Conservation (phyloP, 2,329 filamentous ascomycete species). For the Stachybotrys chlorohalonatus region DNA sequence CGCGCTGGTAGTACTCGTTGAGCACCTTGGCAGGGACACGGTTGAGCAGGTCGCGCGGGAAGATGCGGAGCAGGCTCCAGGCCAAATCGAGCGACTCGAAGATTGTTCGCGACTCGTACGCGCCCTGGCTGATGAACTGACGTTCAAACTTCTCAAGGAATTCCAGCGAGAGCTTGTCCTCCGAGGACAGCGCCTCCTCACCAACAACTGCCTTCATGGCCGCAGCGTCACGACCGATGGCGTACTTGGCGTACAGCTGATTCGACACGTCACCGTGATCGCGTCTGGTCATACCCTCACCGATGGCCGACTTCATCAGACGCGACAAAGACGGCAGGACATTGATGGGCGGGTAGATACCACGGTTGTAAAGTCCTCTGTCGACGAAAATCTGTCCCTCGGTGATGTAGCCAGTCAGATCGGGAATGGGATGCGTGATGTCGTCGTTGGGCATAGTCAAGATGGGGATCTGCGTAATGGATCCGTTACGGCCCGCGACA, state of each 20-base stretch:
- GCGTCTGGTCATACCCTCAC: constrained; percentile 90
- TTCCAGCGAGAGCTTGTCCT: constrained; percentile 96
- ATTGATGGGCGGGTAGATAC: constrained; percentile 98
- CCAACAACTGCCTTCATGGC: constrained; percentile 99
- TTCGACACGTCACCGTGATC: constrained; percentile 98
- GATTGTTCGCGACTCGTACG: constrained; percentile 87
- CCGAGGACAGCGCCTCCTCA: constrained; percentile 88
- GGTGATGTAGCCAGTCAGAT: constrained; percentile 98
- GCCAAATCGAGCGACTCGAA: constrained; percentile 92
- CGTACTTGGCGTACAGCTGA: constrained; percentile 99
- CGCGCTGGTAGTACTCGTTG: constrained; percentile 73
- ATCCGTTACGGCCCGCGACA: constrained; percentile 93
- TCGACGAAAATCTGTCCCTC: constrained; percentile 98
- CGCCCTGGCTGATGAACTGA: constrained; percentile 83
- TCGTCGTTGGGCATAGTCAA: constrained; percentile 99
- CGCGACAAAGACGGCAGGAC: constrained; percentile 94
- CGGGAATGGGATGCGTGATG: constrained; percentile 97
- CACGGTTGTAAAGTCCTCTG: constrained; percentile 88
- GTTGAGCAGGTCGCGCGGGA: constrained; percentile 96
- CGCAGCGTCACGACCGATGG: constrained; percentile 95
- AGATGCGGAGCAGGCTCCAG: constrained; percentile 93
- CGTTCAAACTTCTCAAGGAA: constrained; percentile 98
- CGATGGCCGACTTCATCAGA: constrained; percentile 99
- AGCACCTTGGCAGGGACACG: constrained; percentile 79
- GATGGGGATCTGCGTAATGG: constrained; percentile 98